Conservation (phyloP, 306 rosid species). For the Quercus cerris region DNA sequence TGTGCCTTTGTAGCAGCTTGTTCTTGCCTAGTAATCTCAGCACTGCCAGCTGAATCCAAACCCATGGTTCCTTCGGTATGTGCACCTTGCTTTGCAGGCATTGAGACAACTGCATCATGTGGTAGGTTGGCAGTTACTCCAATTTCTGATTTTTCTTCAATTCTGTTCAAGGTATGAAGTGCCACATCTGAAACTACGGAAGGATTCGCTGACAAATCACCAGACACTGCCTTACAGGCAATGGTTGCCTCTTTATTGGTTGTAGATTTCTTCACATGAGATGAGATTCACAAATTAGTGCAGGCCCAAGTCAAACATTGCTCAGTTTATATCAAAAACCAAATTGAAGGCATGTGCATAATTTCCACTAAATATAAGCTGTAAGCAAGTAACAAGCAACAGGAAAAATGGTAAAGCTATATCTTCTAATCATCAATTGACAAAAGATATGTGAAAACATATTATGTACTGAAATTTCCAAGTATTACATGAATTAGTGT, state of each 20-base stretch:
- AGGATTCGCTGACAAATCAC: conserved; percentile 34
- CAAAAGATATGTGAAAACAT: neutral
- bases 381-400: neutral
- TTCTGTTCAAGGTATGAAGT: neutral
- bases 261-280: neutral
- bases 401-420: neutral
- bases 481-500: neutral
- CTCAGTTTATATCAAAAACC: neutral
- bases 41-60: conserved; percentile 34
- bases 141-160: conserved; percentile 31
- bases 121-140: conserved; percentile 30
- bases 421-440: neutral
- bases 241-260: neutral
- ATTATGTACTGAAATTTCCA: neutral
- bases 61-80: conserved; percentile 16
- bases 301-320: neutral
- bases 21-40: conserved; percentile 33
- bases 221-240: conserved; percentile 29
- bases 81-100: conserved; percentile 24
- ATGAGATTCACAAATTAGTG: neutral
- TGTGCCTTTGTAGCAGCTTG: conserved; percentile 63
- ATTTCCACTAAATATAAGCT: neutral
- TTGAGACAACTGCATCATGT: conserved; percentile 20
- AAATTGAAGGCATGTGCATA: neutral
- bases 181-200: conserved; percentile 38